phyloP scores from a whole-genome alignment of 2,329 filamentous ascomycete species.

The Sporothrix pseudoabietina region DNA sequence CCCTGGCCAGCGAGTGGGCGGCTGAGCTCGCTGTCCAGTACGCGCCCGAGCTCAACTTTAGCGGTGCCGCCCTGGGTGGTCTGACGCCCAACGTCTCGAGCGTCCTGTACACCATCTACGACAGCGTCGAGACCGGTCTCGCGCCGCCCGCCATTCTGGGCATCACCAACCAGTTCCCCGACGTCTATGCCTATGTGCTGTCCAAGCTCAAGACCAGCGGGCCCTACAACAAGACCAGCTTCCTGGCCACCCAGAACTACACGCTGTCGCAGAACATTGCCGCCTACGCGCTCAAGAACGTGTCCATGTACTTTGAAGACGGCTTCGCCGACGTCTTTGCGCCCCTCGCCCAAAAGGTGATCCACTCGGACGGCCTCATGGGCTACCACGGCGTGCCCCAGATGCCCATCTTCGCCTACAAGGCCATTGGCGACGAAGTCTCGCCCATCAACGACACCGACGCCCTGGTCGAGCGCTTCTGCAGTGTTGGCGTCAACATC shows the following conservation, averaged over 20 bases:
- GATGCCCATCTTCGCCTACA: constrained; percentile 52
- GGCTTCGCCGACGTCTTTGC: constrained; percentile 38
- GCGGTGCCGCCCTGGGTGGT: constrained; percentile 51
- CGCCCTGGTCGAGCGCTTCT: constrained; percentile 37
- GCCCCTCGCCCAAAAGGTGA: constrained; percentile 35
- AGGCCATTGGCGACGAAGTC: constrained; percentile 50
- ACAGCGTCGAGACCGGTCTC: constrained; percentile 42
- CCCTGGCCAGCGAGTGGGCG: constrained; percentile 52
- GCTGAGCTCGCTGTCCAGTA: constrained; percentile 52
- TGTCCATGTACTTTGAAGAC: constrained; percentile 47
- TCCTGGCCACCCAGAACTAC: constrained; percentile 39
- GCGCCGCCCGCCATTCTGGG: constrained; percentile 44
- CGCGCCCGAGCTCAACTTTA: constrained; percentile 51
- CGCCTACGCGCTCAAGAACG: constrained; percentile 43
- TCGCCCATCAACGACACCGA: constrained; percentile 48
- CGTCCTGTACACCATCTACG: constrained; percentile 42
- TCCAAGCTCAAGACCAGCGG: constrained; percentile 39
- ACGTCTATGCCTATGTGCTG: constrained; percentile 37
- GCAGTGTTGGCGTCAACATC: constrained; percentile 47
- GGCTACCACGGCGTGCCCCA: constrained; percentile 47
- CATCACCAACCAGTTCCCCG: constrained; percentile 42
- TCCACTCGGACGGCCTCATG: constrained; percentile 42
- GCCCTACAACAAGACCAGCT: constrained; percentile 42
- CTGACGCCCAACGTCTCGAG: constrained; percentile 47
- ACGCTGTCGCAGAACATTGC: constrained; percentile 39